Percentiles rank a stretch among this genome's conserved stretches.
These are phyloP conservation scores for Tilletiopsis washingtonensis DNA, from an alignment of 1,284 basidiomycete genomes.

Conservation along the genomic window DNA sequence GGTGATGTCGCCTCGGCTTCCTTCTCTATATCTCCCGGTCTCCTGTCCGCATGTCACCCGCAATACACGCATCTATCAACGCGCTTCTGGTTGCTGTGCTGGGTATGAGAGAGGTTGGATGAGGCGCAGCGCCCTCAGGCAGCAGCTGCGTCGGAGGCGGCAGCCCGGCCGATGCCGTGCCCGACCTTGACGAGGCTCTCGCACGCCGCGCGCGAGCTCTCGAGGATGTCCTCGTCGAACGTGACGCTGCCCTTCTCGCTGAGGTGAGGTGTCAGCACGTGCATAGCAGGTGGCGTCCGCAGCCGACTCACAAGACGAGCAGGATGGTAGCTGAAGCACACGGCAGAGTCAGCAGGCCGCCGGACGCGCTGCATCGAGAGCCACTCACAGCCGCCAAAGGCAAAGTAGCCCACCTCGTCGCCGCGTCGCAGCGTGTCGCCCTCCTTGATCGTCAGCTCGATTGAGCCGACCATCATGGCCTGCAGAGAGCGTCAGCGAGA, in stretches of 20 bases:
- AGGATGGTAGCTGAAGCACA: no score
- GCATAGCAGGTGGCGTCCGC: no score
- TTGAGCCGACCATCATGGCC: conserved; percentile 58
- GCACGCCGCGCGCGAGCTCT: conserved; percentile 58
- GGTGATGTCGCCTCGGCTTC: background rate
- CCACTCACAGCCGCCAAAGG: conserved; percentile 44
- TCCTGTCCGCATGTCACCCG: background rate
- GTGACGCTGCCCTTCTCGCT: conserved; percentile 65
- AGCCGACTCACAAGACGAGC: no score
- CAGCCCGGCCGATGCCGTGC: conserved; percentile 26
- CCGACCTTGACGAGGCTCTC: conserved; percentile 66
- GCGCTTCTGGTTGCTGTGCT: no score
- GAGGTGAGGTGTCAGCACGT: no score
- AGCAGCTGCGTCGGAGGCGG: no score
- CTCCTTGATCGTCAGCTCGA: conserved; percentile 73
- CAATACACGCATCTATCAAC: no score
- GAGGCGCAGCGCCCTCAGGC: no score
- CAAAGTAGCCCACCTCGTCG: conserved; percentile 67
- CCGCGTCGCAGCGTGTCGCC: conserved; percentile 71
- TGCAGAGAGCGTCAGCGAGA: no score
- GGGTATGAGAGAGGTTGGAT: no score
- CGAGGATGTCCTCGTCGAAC: conserved; percentile 85
- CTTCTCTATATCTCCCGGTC: background rate
- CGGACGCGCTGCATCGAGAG: no score
- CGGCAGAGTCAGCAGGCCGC: no score